Evolutionary conservation across 768 basidiomycete genomes (phyloP).

Genomic region (Mycena crocata): DNA sequence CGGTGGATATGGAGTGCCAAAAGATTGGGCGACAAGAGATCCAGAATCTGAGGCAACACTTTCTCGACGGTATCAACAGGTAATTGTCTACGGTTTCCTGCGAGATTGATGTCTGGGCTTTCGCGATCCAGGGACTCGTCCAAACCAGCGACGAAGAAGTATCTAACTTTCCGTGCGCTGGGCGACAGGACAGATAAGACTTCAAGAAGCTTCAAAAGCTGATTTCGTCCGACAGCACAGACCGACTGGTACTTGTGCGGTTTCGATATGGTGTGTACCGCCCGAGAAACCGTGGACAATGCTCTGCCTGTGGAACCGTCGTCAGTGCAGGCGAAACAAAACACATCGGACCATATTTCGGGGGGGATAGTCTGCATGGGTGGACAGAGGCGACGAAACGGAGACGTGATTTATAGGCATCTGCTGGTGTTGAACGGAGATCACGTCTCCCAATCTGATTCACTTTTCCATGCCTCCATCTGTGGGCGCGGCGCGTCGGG

Average conservation of each 20-base stretch:
- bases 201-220: conserved; percentile 1
- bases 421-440: neutral
- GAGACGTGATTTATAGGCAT: neutral
- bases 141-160: conserved; percentile 15
- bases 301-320: conserved; percentile 20
- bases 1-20: conserved; percentile 9
- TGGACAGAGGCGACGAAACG: neutral
- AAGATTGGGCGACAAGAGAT: conserved; percentile 16
- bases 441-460: neutral
- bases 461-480: too few species aligned
- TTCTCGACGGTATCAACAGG: neutral
- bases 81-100: neutral
- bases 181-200: neutral
- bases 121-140: neutral
- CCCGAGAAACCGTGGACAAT: conserved; percentile 11
- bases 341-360: conserved; percentile 16
- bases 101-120: neutral
- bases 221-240: neutral
- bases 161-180: conserved; percentile 6
- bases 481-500: too few species aligned
- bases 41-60: conserved; percentile 9
- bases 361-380: conserved; percentile 7
- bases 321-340: conserved; percentile 18
- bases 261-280: conserved; percentile 9
- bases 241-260: conserved; percentile 24